Percentiles rank a stretch among this genome's conserved stretches.
These are phyloP conservation scores for Apiospora phragmitis DNA, from an alignment of 2,329 filamentous ascomycete species.

Conservation along the genomic window DNA sequence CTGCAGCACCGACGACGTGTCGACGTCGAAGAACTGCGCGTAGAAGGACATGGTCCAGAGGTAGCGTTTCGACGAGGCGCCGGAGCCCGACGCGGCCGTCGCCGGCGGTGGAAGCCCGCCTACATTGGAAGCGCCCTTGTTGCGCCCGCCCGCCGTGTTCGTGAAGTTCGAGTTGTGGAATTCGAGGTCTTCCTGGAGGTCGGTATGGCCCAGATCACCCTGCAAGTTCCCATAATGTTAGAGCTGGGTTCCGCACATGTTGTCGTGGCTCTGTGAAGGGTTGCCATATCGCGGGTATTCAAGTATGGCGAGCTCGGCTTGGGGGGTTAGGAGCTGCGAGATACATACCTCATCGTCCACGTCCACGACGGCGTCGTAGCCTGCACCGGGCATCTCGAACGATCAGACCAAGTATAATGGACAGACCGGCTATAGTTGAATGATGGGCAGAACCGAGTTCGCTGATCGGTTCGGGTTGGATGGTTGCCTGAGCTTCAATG, in stretches of 20 bases:
- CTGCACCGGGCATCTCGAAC: slow-evolving; percentile 71
- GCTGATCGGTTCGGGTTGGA: neutral
- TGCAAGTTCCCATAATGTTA: slow-evolving; percentile 36
- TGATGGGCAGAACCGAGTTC: neutral
- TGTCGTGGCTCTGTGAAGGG: too few relatives aligned
- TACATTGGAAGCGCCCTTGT: slow-evolving; percentile 47
- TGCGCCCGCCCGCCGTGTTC: slow-evolving; percentile 46
- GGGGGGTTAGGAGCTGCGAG: neutral
- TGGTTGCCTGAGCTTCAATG: slow-evolving; percentile 13
- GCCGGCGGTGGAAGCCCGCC: slow-evolving; percentile 56
- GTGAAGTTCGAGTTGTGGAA: slow-evolving; percentile 93
- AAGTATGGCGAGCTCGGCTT: neutral
- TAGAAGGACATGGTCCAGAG: slow-evolving; percentile 95
- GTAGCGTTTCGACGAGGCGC: slow-evolving; percentile 69
- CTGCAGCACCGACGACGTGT: slow-evolving; percentile 83
- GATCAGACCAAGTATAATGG: neutral
- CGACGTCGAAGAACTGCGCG: slow-evolving; percentile 97
- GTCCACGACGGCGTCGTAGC: slow-evolving; percentile 97
- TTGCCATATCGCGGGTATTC: neutral
- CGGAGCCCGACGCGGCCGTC: slow-evolving; percentile 45
- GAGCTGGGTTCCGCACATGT: neutral
- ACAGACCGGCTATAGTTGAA: neutral
- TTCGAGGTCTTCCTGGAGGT: slow-evolving; percentile 97
- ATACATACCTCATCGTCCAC: slow-evolving; percentile 84
- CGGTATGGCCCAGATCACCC: slow-evolving; percentile 97